These are phyloP conservation scores for Ormosia emarginata DNA, from an alignment of 306 rosid species.

Conservation along the genomic window DNA sequence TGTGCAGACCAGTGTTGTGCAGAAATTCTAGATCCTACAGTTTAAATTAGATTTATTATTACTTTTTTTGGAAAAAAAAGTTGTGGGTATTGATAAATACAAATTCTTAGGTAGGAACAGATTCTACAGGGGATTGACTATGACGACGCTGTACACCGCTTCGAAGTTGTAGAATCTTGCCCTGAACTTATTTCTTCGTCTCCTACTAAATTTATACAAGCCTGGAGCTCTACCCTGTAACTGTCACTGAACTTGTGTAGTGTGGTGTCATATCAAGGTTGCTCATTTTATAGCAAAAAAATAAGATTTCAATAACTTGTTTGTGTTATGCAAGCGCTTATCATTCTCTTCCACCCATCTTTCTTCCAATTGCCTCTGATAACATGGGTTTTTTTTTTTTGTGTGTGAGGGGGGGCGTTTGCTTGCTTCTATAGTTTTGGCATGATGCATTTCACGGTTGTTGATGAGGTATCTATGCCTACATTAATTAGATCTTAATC, in stretches of 20 bases:
- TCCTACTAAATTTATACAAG: not conserved
- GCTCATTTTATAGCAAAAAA: not conserved
- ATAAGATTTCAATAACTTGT: not conserved
- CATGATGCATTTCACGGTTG: not conserved
- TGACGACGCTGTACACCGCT: not conserved
- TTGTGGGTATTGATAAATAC: not conserved
- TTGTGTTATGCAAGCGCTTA: not conserved
- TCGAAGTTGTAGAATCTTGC: not conserved
- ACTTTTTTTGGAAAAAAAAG: not conserved
- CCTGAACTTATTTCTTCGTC: not conserved
- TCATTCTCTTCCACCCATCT: not conserved
- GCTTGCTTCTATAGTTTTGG: not conserved
- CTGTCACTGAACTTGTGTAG: not conserved
- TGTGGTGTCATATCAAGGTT: not conserved
- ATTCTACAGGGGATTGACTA: not conserved
- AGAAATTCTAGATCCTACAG: conserved; percentile 14
- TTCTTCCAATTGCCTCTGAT: not conserved
- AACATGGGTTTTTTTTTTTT: too few species aligned
- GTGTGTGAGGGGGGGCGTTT: too few species aligned
- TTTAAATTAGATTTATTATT: not conserved
- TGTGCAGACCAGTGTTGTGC: not conserved
- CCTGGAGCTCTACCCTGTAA: not conserved
- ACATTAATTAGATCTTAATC: not conserved
- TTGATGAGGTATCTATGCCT: not conserved
- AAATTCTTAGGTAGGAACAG: conserved; percentile 2